Evolutionary conservation across 768 basidiomycete genomes (phyloP).

Genomic region (Royoungia palumana): DNA sequence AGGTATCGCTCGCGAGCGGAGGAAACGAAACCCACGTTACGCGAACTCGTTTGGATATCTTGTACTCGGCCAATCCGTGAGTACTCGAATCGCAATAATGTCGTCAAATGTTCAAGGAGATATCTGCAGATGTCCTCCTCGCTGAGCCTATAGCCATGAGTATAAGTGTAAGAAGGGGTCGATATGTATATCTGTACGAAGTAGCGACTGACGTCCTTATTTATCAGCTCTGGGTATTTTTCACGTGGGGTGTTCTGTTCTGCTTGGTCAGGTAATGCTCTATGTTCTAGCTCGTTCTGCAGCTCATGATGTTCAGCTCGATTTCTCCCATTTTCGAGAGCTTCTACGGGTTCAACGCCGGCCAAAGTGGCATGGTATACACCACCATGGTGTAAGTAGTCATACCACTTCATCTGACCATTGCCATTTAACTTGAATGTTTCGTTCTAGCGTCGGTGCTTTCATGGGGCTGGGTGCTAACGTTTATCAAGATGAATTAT

Average conservation of each 20-base stretch:
- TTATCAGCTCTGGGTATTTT: constrained; percentile 58
- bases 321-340: constrained; percentile 51
- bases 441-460: constrained; percentile 45
- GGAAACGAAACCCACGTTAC: constrained; percentile 53
- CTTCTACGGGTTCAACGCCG: constrained; percentile 59
- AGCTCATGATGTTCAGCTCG: constrained; percentile 37
- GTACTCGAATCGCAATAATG: constrained; percentile 23
- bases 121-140: constrained; percentile 13
- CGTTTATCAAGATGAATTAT: constrained; percentile 45
- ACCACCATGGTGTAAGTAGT: constrained; percentile 48
- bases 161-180: constrained; percentile 53
- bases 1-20: constrained; percentile 63
- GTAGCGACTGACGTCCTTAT: not conserved
- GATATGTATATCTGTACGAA: not conserved
- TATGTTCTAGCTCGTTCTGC: not conserved
- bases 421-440: not conserved
- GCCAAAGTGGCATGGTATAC: constrained; percentile 59
- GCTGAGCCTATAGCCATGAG: constrained; percentile 68
- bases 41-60: constrained; percentile 60
- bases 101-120: not conserved
- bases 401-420: not conserved
- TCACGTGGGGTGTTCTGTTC: constrained; percentile 72
- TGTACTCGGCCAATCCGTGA: constrained; percentile 68
- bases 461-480: constrained; percentile 43
- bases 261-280: constrained; percentile 55